Conservation (phyloP, 1,139 yeast genomes). For the Geotrichum citri-aurantii region DNA sequence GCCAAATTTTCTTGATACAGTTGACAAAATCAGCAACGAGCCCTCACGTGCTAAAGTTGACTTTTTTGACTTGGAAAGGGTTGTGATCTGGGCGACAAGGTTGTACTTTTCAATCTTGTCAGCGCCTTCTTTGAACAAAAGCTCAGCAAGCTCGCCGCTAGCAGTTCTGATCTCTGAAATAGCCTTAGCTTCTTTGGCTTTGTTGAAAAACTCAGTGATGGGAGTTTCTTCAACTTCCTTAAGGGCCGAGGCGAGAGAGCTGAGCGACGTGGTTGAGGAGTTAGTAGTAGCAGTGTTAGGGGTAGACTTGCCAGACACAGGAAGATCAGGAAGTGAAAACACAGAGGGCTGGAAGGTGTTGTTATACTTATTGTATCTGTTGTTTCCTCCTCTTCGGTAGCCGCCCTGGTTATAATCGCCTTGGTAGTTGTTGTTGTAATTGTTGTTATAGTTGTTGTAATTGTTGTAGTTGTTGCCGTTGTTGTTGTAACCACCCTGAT, state of each 20-base stretch:
- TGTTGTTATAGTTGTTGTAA: neutral
- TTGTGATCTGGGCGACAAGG: constrained; percentile 53
- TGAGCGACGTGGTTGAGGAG: constrained; percentile 60
- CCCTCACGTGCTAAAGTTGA: constrained; percentile 72
- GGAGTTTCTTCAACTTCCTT: constrained; percentile 65
- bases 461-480: neutral
- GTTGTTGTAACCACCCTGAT: neutral
- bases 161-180: constrained; percentile 62
- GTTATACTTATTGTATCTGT: constrained; percentile 8
- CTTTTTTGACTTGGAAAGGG: constrained; percentile 68
- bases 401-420: neutral
- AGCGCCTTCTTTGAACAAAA: constrained; percentile 45
- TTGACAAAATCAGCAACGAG: constrained; percentile 60
- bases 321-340: constrained; percentile 2
- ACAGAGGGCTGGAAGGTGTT: neutral
- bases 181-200: constrained; percentile 52
- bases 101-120: constrained; percentile 59
- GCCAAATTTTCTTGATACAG: constrained; percentile 59
- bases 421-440: neutral
- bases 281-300: constrained; percentile 7
- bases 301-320: constrained; percentile 11
- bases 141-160: constrained; percentile 51
- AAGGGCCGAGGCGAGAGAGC: constrained; percentile 68
- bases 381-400: constrained; percentile 4
- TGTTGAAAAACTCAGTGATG: constrained; percentile 52